Evolutionary conservation across 176 grass and related monocot species (phyloP), one percentile per base, ranked within the genome.

Genomic region (Aegilops umbellulata): DNA sequence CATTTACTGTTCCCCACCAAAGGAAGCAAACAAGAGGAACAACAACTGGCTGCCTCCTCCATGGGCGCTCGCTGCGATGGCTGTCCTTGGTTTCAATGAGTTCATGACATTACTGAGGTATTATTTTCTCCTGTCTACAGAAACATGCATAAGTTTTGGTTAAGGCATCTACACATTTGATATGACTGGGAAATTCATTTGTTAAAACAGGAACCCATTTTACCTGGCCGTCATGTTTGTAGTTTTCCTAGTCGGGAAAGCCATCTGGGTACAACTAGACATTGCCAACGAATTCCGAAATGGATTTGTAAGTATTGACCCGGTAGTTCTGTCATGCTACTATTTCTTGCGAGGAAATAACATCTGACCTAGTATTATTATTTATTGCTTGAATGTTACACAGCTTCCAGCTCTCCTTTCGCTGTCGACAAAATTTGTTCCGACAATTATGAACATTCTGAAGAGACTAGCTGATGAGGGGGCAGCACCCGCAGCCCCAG

Each of bases 11-110:
- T 87, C 32, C 23, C 25, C 80, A 82, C 76, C 34, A 73, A 77
- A 99, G 97, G 97, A 99, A 90, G 97, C 97, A 84, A 89, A 99
- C 74, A 99, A 96, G 87, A 91, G 88, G 69, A 99, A 99, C 82
- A 99, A 99, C 85, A 99, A 92, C 86, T 91, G 92, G 94, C 32
- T 99, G 44, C 97, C 97, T 69, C 97, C 94, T 91, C 97, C 97
- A 74, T 99, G 97, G 97, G 97, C 97, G 39, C 93, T 99, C 69
- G 97, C 88, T 47, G 97, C 97, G 69, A 96, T 99, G 82, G 75
- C 81, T 55, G 70, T 99, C 26, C 90, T 99, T 84, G 97, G 97
- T 57, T 99, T 99, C 89, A 99, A 99, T 13, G 97, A 99, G 84
- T 94, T 99, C 49, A 99, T 99, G 97, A 91, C 92, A 69, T 90